These are phyloP conservation scores for Chalciporus sp. DNA, from an alignment of 1,284 basidiomycete species.

Conservation along the genomic window DNA sequence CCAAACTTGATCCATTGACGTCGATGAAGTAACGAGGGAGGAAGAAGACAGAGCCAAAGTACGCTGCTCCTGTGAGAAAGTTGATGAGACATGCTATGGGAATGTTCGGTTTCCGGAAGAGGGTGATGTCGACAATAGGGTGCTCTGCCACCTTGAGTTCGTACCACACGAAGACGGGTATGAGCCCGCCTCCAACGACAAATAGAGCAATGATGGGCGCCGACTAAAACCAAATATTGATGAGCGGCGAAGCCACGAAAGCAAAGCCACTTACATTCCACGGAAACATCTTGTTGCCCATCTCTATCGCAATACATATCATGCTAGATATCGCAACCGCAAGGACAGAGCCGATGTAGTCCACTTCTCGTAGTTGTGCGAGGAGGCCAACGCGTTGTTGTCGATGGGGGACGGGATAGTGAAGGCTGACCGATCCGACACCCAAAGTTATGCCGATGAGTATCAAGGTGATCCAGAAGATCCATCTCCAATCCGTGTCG, in stretches of 20 bases:
- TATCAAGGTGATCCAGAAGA: conserved; percentile 39
- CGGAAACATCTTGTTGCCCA: conserved; percentile 39
- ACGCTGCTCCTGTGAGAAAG: conserved; percentile 39
- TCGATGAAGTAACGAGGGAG: conserved; percentile 41
- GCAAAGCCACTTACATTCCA: conserved; percentile 29
- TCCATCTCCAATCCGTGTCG: conserved; percentile 32
- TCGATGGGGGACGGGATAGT: conserved; percentile 36
- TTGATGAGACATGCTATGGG: conserved; percentile 38
- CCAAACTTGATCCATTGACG: conserved; percentile 33
- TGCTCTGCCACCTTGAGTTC: conserved; percentile 37
- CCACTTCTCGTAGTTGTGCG: conserved; percentile 35
- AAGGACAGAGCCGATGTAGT: conserved; percentile 32
- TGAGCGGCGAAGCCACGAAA: conserved; percentile 1
- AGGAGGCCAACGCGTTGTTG: conserved; percentile 35
- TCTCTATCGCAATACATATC: conserved; percentile 38
- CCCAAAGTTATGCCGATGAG: conserved; percentile 35
- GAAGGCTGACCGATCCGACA: conserved; percentile 29
- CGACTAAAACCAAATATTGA: conserved; percentile 24
- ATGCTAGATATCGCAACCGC: conserved; percentile 37
- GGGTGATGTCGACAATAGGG: conserved; percentile 33
- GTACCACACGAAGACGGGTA: conserved; percentile 37
- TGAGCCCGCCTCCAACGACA: conserved; percentile 29
- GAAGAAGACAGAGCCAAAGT: conserved; percentile 38
- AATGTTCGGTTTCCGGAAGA: conserved; percentile 37
- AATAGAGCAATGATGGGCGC: conserved; percentile 31